phyloP scores from a whole-genome alignment of 768 basidiomycete genomes.

The Candolleomyces aberdarensis region DNA sequence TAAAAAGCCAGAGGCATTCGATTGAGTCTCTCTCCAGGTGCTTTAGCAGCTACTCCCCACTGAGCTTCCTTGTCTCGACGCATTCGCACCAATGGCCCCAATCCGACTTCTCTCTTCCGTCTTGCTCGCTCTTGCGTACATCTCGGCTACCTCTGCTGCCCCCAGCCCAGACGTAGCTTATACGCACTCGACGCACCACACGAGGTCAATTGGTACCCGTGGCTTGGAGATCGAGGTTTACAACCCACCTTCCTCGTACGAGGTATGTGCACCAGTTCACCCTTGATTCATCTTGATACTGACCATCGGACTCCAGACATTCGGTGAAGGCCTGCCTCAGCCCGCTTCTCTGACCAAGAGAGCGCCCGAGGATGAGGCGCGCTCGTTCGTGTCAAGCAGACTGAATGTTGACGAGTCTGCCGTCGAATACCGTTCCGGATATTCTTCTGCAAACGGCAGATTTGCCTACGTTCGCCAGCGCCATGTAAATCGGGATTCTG shows the following conservation, averaged over 20 bases:
- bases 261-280: constrained; percentile 17
- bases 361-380: constrained; percentile 20
- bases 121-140: constrained; percentile 24
- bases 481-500: constrained; percentile 2
- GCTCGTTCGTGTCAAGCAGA: constrained; percentile 21
- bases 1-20: too few relatives aligned
- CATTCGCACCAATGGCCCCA: neutral
- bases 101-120: constrained; percentile 22
- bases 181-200: constrained; percentile 22
- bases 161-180: neutral
- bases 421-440: constrained; percentile 25
- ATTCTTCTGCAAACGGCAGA: constrained; percentile 20
- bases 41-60: neutral
- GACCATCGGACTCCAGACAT: constrained; percentile 19
- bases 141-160: constrained; percentile 19
- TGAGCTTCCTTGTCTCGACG: neutral
- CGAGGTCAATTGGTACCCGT: constrained; percentile 22
- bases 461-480: constrained; percentile 15
- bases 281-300: neutral
- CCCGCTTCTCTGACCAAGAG: constrained; percentile 22
- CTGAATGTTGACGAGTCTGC: constrained; percentile 19
- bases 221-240: constrained; percentile 30
- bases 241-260: constrained; percentile 34
- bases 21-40: neutral
- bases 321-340: constrained; percentile 27